A percentile compares a stretch with the other conserved stretches of the same genome.
phyloP scores from a whole-genome alignment of 2,329 filamentous ascomycete genomes.

The Trichoderma asperellum region DNA sequence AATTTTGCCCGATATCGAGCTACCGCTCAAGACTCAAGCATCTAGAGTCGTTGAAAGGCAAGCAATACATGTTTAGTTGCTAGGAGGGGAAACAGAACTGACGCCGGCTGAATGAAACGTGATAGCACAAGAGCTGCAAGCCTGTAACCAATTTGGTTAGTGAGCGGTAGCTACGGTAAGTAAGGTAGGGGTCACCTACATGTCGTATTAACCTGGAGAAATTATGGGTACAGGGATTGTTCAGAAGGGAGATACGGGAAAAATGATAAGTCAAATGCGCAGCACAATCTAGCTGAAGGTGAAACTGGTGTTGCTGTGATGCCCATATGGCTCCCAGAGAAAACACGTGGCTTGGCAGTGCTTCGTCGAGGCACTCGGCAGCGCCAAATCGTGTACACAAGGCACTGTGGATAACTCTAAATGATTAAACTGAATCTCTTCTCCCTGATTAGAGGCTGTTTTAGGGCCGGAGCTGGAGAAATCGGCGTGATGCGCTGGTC shows the following conservation, averaged over 20 bases:
- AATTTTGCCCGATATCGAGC: neutral
- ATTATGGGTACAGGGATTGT: neutral
- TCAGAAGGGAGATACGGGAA: neutral
- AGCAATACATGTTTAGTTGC: neutral
- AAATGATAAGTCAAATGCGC: neutral
- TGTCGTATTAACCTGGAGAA: neutral
- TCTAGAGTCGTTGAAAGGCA: neutral
- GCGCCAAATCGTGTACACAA: neutral
- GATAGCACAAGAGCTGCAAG: neutral
- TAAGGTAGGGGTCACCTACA: neutral
- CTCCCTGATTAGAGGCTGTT: conserved; percentile 15
- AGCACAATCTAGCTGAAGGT: neutral
- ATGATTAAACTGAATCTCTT: neutral
- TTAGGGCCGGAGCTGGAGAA: conserved; percentile 5
- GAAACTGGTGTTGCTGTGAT: neutral
- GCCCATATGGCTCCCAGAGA: neutral
- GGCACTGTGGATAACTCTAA: neutral
- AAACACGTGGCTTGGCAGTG: conserved; percentile 3
- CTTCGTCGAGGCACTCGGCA: neutral
- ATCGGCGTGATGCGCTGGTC: neutral
- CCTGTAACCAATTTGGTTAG: neutral
- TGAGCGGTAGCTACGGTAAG: neutral
- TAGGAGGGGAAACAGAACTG: neutral
- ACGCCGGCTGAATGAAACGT: neutral
- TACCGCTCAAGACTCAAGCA: neutral